A percentile compares a stretch with the other conserved stretches of the same genome.
phyloP scores from a whole-genome alignment of 176 grass and related monocot genomes.

The Saccharum officinarum region DNA sequence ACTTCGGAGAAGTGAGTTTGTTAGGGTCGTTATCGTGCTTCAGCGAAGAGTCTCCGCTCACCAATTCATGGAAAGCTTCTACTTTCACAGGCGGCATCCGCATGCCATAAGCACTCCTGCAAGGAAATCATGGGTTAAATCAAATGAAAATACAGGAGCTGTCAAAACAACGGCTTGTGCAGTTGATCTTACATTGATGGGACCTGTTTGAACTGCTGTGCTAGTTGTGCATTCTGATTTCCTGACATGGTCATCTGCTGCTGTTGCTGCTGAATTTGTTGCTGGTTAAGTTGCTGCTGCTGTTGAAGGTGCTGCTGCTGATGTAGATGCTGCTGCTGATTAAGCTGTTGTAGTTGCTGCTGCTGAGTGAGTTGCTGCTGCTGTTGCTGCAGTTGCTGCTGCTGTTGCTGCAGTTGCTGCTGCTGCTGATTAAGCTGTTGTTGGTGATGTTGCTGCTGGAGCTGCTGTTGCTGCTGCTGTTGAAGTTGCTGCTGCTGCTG shows the following conservation, averaged over 20 bases:
- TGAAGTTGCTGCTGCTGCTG: conserved; percentile 41
- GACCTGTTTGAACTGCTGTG: conserved; percentile 76
- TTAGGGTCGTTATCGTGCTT: conserved; percentile 66
- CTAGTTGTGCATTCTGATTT: conserved; percentile 47
- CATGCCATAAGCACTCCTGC: conserved; percentile 78
- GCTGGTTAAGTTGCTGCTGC: conserved; percentile 20
- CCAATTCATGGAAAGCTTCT: conserved; percentile 81
- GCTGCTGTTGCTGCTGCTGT: conserved; percentile 33
- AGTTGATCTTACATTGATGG: conserved; percentile 55
- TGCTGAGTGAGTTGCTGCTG: conserved; percentile 30
- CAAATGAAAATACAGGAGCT: not conserved
- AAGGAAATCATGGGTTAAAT: not conserved
- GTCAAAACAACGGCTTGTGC: conserved; percentile 11
- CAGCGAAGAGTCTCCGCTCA: conserved; percentile 61
- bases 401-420: conserved; percentile 36
- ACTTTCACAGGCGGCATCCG: conserved; percentile 78
- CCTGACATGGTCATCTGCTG: conserved; percentile 50
- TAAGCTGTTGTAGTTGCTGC: conserved; percentile 40
- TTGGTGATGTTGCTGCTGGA: conserved; percentile 41
- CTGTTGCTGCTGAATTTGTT: conserved; percentile 35
- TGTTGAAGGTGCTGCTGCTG: conserved; percentile 45
- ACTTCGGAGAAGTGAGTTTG: conserved; percentile 77
- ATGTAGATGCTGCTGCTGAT: conserved; percentile 7
- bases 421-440: conserved; percentile 41
- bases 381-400: conserved; percentile 36